These are phyloP conservation scores for Myxozyma neotropica DNA, from an alignment of 805 yeast species.

Conservation along the genomic window DNA sequence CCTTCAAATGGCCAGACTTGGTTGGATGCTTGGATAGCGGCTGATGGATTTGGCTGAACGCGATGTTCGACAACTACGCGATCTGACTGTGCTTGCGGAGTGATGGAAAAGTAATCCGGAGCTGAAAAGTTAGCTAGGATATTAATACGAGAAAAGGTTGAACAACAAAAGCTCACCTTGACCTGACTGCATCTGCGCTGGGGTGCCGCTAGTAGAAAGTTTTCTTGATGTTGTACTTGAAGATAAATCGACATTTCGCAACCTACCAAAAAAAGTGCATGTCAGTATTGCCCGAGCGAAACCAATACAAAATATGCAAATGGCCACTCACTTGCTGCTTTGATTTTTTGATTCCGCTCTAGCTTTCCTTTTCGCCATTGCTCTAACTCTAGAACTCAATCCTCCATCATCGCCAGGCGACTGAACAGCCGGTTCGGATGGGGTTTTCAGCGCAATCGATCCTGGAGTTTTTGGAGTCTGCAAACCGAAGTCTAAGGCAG, in stretches of 20 bases:
- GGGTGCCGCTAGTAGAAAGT: constrained; percentile 9
- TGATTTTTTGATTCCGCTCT: constrained; percentile 31
- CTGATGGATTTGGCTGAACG: constrained; percentile 60
- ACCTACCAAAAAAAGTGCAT: background rate
- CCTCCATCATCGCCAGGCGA: constrained; percentile 46
- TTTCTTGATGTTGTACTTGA: constrained; percentile 38
- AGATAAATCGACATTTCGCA: constrained; percentile 36
- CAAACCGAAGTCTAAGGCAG: constrained; percentile 32
- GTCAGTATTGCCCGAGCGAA: background rate
- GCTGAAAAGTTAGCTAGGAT: background rate
- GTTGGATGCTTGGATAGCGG: constrained; percentile 40
- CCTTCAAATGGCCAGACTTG: constrained; percentile 95
- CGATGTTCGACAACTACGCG: constrained; percentile 84
- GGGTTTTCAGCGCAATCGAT: constrained; percentile 14
- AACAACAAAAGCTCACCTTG: constrained; percentile 10
- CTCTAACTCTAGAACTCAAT: constrained; percentile 67
- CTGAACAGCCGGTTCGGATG: constrained; percentile 6
- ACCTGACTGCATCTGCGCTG: background rate
- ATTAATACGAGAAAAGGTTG: background rate
- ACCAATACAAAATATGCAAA: background rate
- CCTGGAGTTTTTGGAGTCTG: constrained; percentile 21
- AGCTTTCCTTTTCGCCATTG: constrained; percentile 83
- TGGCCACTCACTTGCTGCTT: constrained; percentile 13
- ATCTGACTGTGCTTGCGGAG: constrained; percentile 71
- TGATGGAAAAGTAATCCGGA: constrained; percentile 47